Evolutionary conservation across 768 basidiomycete genomes (phyloP), one percentile per base, ranked within the genome.

Genomic region (Cytidiella melzeri): DNA sequence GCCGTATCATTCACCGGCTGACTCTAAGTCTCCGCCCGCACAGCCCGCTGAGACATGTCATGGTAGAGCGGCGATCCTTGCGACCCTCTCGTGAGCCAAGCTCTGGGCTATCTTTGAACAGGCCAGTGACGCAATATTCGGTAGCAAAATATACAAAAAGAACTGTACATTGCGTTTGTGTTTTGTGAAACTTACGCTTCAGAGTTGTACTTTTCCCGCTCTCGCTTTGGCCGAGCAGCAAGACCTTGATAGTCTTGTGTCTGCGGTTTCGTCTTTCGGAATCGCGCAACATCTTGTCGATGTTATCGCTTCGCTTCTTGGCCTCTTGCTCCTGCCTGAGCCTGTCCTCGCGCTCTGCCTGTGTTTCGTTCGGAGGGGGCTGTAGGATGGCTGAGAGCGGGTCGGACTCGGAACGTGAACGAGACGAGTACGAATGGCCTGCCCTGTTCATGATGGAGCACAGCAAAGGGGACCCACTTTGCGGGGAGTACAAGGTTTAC

Each of bases 191-290:
- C 87, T 79, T 73, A 90, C 88, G 88, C 71, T 90, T 90, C 58
- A 91, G 73, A 6, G 87, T 88, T 7, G 89, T 92, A 62, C 85
- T 88, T 73, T 91, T 92, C 36, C 88, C 89, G 59, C 86, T 89
- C 74, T 91, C 88, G 53, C 88, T 90, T 75, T 92, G 89, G 45
- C 89, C 89, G 37, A 92, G 79, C 53, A 92, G 73, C 47, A 92
- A 71, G 45, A 92, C 79, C 61, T 83, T 84, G 65, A 91, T 79
- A 60, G 82, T 80, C 55, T 79, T 73, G 55, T 75, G 80, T 34
- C 66, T 63, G 64, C 75, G 81, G 67, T 75, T 81, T 59, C 67
- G 69, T 54, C 84, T 80, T 47, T 72, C 75, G 50, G 74, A 68
- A 59, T 91, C 88, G 50, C 77, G 76, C 61, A 92, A 71, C 78